Base-by-base conservation (phyloP, 2,329 filamentous ascomycete genomes). In the Paecilomyces niveus region DNA sequence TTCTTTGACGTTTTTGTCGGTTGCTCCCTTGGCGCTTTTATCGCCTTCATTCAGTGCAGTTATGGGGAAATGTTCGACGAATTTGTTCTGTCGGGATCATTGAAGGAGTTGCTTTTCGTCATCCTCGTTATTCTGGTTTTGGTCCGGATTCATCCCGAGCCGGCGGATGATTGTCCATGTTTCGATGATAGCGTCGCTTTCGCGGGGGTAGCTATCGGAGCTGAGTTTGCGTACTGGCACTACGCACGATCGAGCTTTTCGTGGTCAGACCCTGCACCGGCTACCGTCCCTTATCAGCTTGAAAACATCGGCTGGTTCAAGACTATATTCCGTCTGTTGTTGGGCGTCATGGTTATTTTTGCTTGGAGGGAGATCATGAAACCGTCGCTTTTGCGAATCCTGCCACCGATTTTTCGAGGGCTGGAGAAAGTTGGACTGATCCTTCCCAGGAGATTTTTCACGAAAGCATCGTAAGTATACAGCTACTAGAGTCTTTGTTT, bases 101-200 rank as follows among this genome's bases (percentile, higher is more conserved):
- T 85, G 78, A 72, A 80, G n/a, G 85, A 86, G 10, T 84, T 90
- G 1, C 67, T 87, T 0, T 72, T 88, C 13, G 80, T 89, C 0
- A 81, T 86, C 1, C 64, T 92, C 15, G 70, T 87, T 21, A 84
- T 96, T 53, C 81, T 94, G 58, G 76, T 88, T 7, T 81, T 96
- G 7, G 89, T 97, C 24, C 86, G 93, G 58, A 87, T 97, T 32
- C 93, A 99, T 68, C 94, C 94, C 0, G 94, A 99, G 69, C 94
- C 94, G 0, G 94, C 92, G 1, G 94, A 99, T 71, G 91, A 97
- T 72, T 99, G 94, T 65, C 93, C 93, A 3, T 97, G 93, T 73
- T 97, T 95, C 70, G 93, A 97, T 71, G 93, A 97, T 75, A 96
- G 90, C 66, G 90, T 97, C 54, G 88, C 92, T 3, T 97, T 97